These are phyloP conservation scores for Phragmites australis DNA, from an alignment of 176 grass and related monocot species.

Conservation along the genomic window DNA sequence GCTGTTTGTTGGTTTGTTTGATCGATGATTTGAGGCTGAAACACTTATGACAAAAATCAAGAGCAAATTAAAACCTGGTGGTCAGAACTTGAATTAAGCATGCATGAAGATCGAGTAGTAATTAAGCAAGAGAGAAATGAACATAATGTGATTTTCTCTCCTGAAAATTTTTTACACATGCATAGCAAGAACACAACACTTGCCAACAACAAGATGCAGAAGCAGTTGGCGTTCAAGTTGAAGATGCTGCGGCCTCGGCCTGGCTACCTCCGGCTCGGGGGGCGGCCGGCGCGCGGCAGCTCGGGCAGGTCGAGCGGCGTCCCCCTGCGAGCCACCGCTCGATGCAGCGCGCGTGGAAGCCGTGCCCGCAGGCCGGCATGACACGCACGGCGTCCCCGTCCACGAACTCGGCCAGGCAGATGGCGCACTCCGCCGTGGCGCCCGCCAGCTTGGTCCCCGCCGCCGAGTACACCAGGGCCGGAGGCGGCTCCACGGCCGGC, in stretches of 20 bases:
- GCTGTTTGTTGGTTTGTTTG: too few species aligned
- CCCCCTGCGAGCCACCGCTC: conserved; percentile 46
- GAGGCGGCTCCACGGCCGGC: neutral
- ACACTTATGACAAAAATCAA: too few species aligned
- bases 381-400: conserved; percentile 63
- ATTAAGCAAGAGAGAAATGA: too few species aligned
- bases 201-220: too few species aligned
- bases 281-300: conserved; percentile 43
- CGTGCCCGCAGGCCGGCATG: conserved; percentile 44
- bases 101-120: too few species aligned
- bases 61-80: too few species aligned
- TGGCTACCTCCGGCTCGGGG: neutral
- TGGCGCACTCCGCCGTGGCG: conserved; percentile 52
- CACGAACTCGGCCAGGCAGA: conserved; percentile 62
- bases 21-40: too few species aligned
- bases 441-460: conserved; percentile 47
- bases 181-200: neutral
- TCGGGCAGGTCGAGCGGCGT: conserved; percentile 38
- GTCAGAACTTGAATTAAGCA: too few species aligned
- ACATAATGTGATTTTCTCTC: neutral
- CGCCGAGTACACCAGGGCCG: conserved; percentile 45
- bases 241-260: neutral
- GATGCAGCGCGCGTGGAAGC: conserved; percentile 59
- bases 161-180: neutral
- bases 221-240: neutral